These are phyloP conservation scores for Brassica incana DNA, from an alignment of 345 rosid species.

Conservation along the genomic window DNA sequence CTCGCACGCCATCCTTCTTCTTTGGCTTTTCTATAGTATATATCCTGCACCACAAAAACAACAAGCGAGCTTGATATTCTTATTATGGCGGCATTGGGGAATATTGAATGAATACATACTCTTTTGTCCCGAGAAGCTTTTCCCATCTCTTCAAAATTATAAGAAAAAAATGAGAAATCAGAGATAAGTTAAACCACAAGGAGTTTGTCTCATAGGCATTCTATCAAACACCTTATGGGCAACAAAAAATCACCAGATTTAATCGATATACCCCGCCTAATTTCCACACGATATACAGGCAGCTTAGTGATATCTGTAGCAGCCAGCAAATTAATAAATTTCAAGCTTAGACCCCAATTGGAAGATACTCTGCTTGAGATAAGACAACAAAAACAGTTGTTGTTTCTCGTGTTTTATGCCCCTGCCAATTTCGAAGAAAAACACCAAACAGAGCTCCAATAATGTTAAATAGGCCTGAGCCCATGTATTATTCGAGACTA, in stretches of 20 bases:
- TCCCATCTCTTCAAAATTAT: conserved; percentile 52
- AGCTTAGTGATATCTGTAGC: neutral
- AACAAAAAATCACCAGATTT: neutral
- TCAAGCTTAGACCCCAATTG: neutral
- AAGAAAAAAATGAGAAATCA: neutral
- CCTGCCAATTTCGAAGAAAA: conserved; percentile 6
- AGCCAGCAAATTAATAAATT: neutral
- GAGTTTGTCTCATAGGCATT: conserved; percentile 20
- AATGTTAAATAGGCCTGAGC: conserved; percentile 3
- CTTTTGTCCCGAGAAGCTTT: conserved; percentile 93
- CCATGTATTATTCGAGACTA: neutral
- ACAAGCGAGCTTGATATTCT: too few species aligned
- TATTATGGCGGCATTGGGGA: too few species aligned
- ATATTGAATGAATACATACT: conserved; percentile 36
- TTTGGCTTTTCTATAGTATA: conserved; percentile 88
- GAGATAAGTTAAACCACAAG: neutral
- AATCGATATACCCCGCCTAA: neutral
- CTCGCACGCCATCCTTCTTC: conserved; percentile 99
- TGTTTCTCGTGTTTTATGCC: neutral
- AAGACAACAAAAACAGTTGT: neutral
- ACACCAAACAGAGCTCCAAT: neutral
- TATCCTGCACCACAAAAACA: conserved; percentile 53
- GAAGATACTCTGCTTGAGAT: neutral
- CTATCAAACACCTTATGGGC: conserved; percentile 25
- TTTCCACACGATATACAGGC: neutral